These are phyloP conservation scores for Mercurialis annua DNA, from an alignment of 345 rosid genomes.

Conservation along the genomic window DNA sequence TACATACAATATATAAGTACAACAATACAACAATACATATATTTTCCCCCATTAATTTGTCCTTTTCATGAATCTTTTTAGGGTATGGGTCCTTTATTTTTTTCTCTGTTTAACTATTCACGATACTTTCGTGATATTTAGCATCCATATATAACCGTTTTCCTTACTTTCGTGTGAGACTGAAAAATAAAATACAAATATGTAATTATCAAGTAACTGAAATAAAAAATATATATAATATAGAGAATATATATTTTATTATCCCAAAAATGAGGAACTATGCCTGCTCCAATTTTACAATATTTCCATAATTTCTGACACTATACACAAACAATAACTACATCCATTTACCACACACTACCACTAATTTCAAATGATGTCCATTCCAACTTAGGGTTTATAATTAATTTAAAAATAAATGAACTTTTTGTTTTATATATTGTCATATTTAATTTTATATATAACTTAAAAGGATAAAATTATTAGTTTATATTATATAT, in stretches of 20 bases:
- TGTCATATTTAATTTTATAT: no score
- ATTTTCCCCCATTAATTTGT: not conserved
- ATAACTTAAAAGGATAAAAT: no score
- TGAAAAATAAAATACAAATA: not conserved
- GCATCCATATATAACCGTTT: slow-evolving; percentile 35
- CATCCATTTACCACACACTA: no score
- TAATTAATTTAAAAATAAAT: no score
- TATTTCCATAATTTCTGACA: not conserved
- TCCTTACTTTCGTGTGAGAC: slow-evolving; percentile 41
- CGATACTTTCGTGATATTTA: slow-evolving; percentile 56
- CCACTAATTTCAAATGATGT: no score
- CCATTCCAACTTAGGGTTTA: no score
- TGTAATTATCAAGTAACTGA: not conserved
- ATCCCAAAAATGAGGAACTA: not conserved
- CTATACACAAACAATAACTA: no score
- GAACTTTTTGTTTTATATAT: no score
- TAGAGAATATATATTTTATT: not conserved
- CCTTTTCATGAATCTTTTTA: slow-evolving; percentile 24
- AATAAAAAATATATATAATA: no score
- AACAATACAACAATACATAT: not conserved
- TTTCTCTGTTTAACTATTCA: slow-evolving; percentile 32
- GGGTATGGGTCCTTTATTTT: not conserved
- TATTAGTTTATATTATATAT: no score
- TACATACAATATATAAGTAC: not conserved
- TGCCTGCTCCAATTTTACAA: not conserved